A percentile compares a stretch with the other conserved stretches of the same genome.
phyloP scores from a whole-genome alignment of 192 early-diverging fungal genomes.

The Linnemannia elongata region DNA sequence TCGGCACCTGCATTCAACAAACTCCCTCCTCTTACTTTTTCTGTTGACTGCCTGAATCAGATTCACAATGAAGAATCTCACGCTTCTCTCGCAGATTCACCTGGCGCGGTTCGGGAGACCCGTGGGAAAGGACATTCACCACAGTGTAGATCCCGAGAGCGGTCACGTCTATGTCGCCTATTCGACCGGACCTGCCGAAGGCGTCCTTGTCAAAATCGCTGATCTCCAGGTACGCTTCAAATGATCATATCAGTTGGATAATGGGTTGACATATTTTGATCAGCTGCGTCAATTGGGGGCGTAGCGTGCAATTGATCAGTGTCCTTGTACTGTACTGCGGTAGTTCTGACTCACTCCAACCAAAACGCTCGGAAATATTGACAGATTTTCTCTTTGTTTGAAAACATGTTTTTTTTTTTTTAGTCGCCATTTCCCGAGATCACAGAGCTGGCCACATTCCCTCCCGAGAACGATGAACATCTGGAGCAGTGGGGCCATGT shows the following conservation, averaged over 20 bases:
- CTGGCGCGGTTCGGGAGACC: conserved; percentile 48
- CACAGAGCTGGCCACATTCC: conserved; percentile 44
- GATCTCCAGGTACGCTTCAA: conserved; percentile 42
- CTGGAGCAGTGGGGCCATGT: conserved; percentile 53
- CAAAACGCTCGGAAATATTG: neutral
- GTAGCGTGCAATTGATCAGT: neutral
- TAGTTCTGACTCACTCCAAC: neutral
- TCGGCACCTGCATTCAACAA: neutral
- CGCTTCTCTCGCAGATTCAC: conserved; percentile 51
- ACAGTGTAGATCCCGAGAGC: conserved; percentile 67
- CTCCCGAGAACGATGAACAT: conserved; percentile 39
- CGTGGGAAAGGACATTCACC: conserved; percentile 51
- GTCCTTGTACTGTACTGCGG: neutral
- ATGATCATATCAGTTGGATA: too few relatives aligned
- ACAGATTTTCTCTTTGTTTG: neutral
- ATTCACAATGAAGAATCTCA: conserved; percentile 50
- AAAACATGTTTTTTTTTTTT: neutral
- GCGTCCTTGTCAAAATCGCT: conserved; percentile 49
- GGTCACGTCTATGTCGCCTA: conserved; percentile 66
- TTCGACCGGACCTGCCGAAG: conserved; percentile 39
- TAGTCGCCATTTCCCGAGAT: conserved; percentile 52
- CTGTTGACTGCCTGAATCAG: neutral
- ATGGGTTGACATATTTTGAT: too few relatives aligned
- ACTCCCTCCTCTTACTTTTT: neutral
- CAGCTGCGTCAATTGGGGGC: neutral